Evolutionary conservation across 1,139 yeast genomes (phyloP).

Genomic region (Casaregolazyma suthepensis): DNA sequence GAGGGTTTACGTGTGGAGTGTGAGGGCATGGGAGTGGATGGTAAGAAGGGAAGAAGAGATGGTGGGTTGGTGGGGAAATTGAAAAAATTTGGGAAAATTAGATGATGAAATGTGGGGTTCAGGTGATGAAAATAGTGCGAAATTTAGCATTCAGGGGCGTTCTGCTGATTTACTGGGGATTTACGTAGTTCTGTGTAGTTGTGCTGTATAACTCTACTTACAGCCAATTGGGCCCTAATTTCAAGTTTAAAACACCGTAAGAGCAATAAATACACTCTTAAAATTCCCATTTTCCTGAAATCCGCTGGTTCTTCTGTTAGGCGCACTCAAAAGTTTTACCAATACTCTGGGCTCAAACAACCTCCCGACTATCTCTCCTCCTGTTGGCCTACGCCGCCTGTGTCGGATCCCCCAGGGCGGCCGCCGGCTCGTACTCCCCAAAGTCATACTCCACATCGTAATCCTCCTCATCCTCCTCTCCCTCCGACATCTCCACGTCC

Average conservation of each 20-base stretch:
- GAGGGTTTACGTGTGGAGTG: not conserved
- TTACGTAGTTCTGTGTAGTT: not conserved
- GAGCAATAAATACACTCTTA: no score
- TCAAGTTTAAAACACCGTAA: no score
- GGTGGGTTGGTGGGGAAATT: not conserved
- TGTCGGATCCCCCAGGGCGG: not conserved
- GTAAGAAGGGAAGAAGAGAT: not conserved
- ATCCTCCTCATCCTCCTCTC: not conserved
- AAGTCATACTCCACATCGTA: not conserved
- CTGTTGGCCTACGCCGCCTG: not conserved
- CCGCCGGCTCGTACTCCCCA: not conserved
- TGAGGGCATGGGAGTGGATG: not conserved
- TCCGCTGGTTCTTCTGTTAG: not conserved
- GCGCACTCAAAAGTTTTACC: no score
- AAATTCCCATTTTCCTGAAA: not conserved
- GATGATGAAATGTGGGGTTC: no score
- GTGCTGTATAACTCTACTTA: no score
- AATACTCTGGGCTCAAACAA: no score
- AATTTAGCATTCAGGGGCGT: no score
- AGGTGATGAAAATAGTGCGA: not conserved
- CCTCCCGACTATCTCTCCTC: not conserved
- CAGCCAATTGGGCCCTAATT: no score
- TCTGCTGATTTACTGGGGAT: not conserved
- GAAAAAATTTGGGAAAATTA: not conserved
- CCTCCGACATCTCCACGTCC: not conserved